Evolutionary conservation across 352 stramenopile genomes (phyloP).

Genomic region (Phytophthora boehmeriae): DNA sequence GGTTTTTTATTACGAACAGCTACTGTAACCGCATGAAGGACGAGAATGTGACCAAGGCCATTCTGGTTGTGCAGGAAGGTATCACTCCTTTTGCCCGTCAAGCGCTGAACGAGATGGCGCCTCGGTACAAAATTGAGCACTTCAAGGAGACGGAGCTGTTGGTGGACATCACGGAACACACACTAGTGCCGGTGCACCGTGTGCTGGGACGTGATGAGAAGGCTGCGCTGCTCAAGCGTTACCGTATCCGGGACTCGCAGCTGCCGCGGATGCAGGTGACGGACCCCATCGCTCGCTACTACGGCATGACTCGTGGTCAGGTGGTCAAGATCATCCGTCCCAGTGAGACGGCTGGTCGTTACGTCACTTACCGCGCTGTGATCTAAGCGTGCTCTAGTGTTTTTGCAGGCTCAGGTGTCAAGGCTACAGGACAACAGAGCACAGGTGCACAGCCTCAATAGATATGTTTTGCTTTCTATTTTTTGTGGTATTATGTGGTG

Average conservation of each 20-base stretch:
- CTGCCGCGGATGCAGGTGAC: slow-evolving; percentile 98
- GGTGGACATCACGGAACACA: slow-evolving; percentile 99
- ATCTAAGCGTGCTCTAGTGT: slow-evolving; percentile 79
- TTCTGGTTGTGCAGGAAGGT: slow-evolving; percentile 96
- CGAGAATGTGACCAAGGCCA: slow-evolving; percentile 96
- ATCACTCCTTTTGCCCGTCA: slow-evolving; percentile 98
- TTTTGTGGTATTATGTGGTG: not conserved
- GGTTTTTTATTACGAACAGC: slow-evolving; percentile 11
- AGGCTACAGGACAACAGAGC: not conserved
- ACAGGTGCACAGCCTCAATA: slow-evolving; percentile 1
- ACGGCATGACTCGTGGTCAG: slow-evolving; percentile 95
- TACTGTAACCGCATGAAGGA: slow-evolving; percentile 98
- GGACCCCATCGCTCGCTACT: slow-evolving; percentile 99
- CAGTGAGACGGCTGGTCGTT: slow-evolving; percentile 98
- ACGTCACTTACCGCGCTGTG: slow-evolving; percentile 99
- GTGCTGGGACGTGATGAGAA: slow-evolving; percentile 98
- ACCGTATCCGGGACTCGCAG: slow-evolving; percentile 99
- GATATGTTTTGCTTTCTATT: slow-evolving; percentile 5
- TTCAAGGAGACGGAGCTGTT: slow-evolving; percentile 99
- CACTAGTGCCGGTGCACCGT: slow-evolving; percentile 98
- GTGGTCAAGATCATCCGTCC: slow-evolving; percentile 99
- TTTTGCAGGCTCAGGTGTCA: not conserved
- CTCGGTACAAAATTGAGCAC: slow-evolving; percentile 94
- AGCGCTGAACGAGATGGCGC: slow-evolving; percentile 95
- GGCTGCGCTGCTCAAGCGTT: slow-evolving; percentile 97